These are phyloP conservation scores for Wickerhamomyces rabaulensis DNA, from an alignment of 805 yeast species.

Conservation along the genomic window DNA sequence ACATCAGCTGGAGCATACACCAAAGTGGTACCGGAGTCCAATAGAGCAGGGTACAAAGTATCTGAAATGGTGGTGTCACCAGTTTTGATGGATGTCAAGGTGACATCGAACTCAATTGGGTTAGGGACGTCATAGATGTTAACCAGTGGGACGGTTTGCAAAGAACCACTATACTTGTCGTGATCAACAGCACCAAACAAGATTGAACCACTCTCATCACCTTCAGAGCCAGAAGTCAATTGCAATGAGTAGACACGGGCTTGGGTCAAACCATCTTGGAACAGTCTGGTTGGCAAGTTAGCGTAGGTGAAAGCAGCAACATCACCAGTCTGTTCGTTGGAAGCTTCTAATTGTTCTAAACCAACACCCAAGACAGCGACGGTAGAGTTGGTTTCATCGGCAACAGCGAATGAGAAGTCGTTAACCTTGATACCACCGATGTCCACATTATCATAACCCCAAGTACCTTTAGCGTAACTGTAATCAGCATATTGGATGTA, in stretches of 20 bases:
- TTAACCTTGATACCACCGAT: constrained; percentile 43
- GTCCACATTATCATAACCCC: constrained; percentile 57
- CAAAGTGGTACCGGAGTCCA: constrained; percentile 58
- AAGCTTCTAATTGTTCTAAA: constrained; percentile 55
- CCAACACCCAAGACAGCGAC: constrained; percentile 69
- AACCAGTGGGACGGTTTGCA: constrained; percentile 36
- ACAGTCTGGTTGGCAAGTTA: constrained; percentile 58
- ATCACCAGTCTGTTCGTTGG: constrained; percentile 20
- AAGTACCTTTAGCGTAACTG: constrained; percentile 43
- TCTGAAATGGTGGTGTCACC: constrained; percentile 13
- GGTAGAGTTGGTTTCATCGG: constrained; percentile 49
- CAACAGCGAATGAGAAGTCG: constrained; percentile 62
- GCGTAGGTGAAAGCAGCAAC: constrained; percentile 34
- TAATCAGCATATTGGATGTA: constrained; percentile 43
- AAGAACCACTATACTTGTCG: constrained; percentile 44
- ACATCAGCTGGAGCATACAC: constrained; percentile 35
- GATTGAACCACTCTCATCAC: constrained; percentile 38
- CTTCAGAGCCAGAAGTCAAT: constrained; percentile 26
- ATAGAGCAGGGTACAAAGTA: constrained; percentile 29
- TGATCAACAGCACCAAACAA: constrained; percentile 64
- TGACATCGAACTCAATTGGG: constrained; percentile 32
- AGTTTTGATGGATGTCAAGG: constrained; percentile 42
- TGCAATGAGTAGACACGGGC: constrained; percentile 54
- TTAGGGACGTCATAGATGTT: constrained; percentile 22
- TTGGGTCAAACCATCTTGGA: constrained; percentile 44